phyloP scores from a whole-genome alignment of 306 rosid genomes.

The Prunus mume region DNA sequence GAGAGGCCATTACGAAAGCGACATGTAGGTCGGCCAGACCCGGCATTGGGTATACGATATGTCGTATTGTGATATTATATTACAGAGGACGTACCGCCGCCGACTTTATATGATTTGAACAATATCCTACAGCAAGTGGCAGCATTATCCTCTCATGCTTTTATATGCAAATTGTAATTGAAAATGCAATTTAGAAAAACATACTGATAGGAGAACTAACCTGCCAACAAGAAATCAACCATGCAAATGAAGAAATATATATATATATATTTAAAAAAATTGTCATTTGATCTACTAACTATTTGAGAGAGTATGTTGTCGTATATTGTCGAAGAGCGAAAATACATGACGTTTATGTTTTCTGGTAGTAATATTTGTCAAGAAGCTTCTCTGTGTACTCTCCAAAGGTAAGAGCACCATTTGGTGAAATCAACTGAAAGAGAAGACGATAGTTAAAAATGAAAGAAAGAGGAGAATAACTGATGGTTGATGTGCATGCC shows the following conservation, averaged over 20 bases:
- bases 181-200: neutral
- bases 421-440: slow-evolving; percentile 67
- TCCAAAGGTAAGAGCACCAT: slow-evolving; percentile 69
- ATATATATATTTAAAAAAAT: too few relatives aligned
- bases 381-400: slow-evolving; percentile 87
- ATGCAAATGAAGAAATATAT: neutral
- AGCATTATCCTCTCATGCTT: neutral
- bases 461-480: neutral
- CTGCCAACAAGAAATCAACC: neutral
- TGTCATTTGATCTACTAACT: neutral
- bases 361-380: slow-evolving; percentile 74
- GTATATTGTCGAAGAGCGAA: neutral
- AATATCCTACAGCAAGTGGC: neutral
- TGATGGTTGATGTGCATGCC: slow-evolving; percentile 2
- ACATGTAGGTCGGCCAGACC: slow-evolving; percentile 2
- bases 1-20: neutral
- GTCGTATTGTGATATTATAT: neutral
- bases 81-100: neutral
- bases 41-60: neutral
- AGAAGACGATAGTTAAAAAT: neutral
- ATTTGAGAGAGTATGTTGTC: neutral
- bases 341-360: slow-evolving; percentile 6
- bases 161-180: neutral
- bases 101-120: neutral
- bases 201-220: neutral